Evolutionary conservation across 2,329 filamentous ascomycete genomes (phyloP).

Genomic region (Fusarium succisae): DNA sequence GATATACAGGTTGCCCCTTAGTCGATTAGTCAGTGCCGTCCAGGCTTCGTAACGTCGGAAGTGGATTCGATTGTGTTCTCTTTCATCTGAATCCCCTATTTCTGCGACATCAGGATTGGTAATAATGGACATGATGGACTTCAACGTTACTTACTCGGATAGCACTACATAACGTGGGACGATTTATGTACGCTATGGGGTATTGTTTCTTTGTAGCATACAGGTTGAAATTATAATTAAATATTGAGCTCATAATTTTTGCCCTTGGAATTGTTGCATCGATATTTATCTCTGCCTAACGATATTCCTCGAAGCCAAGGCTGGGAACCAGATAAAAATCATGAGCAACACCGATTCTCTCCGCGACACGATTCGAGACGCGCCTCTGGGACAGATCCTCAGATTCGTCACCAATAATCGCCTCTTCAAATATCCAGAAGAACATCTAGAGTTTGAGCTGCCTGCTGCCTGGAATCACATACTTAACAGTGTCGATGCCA

Average conservation of each 20-base stretch:
- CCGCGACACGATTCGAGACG: conserved; percentile 57
- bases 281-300: rapidly evolving
- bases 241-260: rapidly evolving
- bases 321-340: rapidly evolving
- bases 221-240: rapidly evolving
- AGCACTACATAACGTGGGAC: too few relatives aligned
- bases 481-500: not conserved
- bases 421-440: conserved; percentile 67
- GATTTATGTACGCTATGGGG: rapidly evolving
- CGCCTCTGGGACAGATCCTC: conserved; percentile 66
- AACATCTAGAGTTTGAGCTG: conserved; percentile 61
- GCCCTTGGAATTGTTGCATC: rapidly evolving
- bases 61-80: rapidly evolving
- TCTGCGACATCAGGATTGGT: rapidly evolving
- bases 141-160: not conserved
- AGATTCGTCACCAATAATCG: conserved; percentile 61
- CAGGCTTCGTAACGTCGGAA: rapidly evolving
- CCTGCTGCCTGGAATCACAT: conserved; percentile 50
- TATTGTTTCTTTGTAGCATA: rapidly evolving
- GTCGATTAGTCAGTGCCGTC: not conserved
- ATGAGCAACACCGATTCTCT: not conserved
- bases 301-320: rapidly evolving
- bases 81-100: not conserved
- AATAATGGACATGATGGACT: not conserved
- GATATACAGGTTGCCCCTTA: not conserved